These are phyloP conservation scores for Didymella lethalis DNA, from an alignment of 2,329 filamentous ascomycete species.

Conservation along the genomic window DNA sequence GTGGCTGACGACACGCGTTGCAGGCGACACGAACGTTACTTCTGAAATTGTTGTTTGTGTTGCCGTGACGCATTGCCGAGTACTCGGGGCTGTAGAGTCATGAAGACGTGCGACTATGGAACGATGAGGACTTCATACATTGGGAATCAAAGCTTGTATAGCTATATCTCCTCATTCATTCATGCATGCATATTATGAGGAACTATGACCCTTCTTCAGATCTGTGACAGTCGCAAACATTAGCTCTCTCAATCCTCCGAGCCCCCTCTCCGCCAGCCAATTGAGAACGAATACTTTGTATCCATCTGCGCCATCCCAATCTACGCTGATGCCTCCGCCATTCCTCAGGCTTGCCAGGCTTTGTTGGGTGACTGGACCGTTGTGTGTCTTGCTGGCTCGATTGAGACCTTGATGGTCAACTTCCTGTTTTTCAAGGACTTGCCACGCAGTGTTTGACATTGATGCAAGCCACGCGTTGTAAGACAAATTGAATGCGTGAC, in stretches of 20 bases:
- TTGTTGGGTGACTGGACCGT: conserved; percentile 70
- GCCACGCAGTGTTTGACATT: conserved; percentile 58
- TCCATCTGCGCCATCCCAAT: conserved; percentile 78
- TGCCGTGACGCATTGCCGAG: neutral
- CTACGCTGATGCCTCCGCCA: conserved; percentile 72
- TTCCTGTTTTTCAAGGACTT: conserved; percentile 57
- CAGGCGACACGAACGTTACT: neutral
- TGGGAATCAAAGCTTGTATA: neutral
- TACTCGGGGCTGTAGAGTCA: conserved; percentile 1
- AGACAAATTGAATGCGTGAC: conserved; percentile 57
- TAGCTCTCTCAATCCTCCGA: conserved; percentile 71
- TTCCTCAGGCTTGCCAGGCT: conserved; percentile 70
- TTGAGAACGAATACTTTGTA: conserved; percentile 77
- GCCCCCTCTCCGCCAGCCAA: conserved; percentile 69
- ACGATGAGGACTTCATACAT: too few species aligned
- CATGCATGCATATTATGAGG: neutral
- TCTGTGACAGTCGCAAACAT: conserved; percentile 85
- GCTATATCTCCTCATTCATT: neutral
- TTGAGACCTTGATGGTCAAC: conserved; percentile 36
- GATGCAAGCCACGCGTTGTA: conserved; percentile 56
- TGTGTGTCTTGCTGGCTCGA: conserved; percentile 39
- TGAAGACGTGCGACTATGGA: neutral
- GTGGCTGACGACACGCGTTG: conserved; percentile 18
- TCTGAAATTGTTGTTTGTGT: neutral
- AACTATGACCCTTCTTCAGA: conserved; percentile 52